Percentiles rank a stretch among this genome's conserved stretches.
phyloP scores from a whole-genome alignment of 306 rosid species.

The Vicia faba region DNA sequence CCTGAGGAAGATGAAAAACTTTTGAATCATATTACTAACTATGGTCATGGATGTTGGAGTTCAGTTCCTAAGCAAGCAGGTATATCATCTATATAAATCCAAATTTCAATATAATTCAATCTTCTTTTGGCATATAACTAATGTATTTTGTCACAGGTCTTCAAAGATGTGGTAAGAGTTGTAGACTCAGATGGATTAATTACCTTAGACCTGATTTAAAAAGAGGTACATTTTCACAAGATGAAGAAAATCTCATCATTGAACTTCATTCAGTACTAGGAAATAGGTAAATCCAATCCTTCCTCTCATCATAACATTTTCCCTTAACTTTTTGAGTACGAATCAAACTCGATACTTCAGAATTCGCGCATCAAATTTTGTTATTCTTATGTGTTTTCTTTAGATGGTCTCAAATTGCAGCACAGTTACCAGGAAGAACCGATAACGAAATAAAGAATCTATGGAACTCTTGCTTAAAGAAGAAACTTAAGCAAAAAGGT shows the following conservation, averaged over 20 bases:
- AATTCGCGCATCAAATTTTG: no score
- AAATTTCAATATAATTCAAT: constrained; percentile 7
- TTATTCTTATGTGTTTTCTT: constrained; percentile 1
- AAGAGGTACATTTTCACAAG: constrained; percentile 64
- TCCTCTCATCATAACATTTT: neutral
- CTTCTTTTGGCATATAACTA: neutral
- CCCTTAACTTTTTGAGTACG: no score
- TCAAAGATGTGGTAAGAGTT: constrained; percentile 71
- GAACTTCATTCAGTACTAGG: constrained; percentile 60
- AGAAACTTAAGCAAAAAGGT: constrained; percentile 80
- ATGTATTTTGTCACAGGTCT: constrained; percentile 46
- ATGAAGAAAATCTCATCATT: constrained; percentile 58
- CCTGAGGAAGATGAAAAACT: constrained; percentile 72
- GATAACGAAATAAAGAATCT: constrained; percentile 93
- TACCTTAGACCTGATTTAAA: constrained; percentile 69
- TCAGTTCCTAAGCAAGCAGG: constrained; percentile 74
- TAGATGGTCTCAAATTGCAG: constrained; percentile 95
- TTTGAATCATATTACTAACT: constrained; percentile 50
- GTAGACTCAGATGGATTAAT: constrained; percentile 68
- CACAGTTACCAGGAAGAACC: constrained; percentile 81
- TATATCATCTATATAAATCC: neutral
- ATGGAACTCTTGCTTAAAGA: constrained; percentile 88
- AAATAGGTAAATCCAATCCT: constrained; percentile 48
- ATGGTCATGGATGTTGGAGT: constrained; percentile 71
- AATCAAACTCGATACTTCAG: no score